Evolutionary conservation across 1,139 yeast genomes (phyloP), one percentile per base, ranked within the genome.

Genomic region (Scheffersomyces stambukii): DNA sequence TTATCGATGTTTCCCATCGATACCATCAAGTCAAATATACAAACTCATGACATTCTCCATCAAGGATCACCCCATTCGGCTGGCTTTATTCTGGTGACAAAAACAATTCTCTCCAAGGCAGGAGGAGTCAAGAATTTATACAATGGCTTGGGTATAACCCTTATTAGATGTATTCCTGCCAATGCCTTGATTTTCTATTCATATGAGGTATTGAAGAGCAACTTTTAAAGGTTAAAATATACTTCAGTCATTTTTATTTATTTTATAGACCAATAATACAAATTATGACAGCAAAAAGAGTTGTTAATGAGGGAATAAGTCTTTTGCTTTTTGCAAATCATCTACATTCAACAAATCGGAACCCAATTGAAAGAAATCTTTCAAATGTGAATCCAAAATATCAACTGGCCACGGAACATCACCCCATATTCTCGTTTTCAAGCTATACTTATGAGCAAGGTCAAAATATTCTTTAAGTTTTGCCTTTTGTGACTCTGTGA

Each of bases 1-100:
- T 63, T 82, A 8, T 73, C 85, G 7, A 67, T 85, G 35, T 89
- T 81, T 53, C 98, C 98, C 0, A 82, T 88, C 1, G 98, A 91
- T 51, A 88, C 96, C 1, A 72, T 89, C 36, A 89, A 89, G 54
- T 80, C 91, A 5, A 76, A 84, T 31, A 81, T 89, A 62, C 98
- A 89, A 56, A 88, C 95, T 0, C 62, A 66, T 33, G 57, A 55
- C 33, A 41, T 57, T 26, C 40, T 54, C 24, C n/a, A n/a, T n/a
- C n/a, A n/a, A n/a, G n/a, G n/a, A n/a, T n/a, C n/a, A n/a, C n/a
- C n/a, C n/a, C n/a, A n/a, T n/a, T n/a, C n/a, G 59, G 66, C 47
- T 19, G 43, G 48, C 14, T 72, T 71, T 13, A 62, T 59, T 5
- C 48, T 45, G 28, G 53, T 46, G 21, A 40, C 45, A 13, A 42